Conservation (phyloP, 768 basidiomycete genomes). For the Tricholoma hemisulphureum region DNA sequence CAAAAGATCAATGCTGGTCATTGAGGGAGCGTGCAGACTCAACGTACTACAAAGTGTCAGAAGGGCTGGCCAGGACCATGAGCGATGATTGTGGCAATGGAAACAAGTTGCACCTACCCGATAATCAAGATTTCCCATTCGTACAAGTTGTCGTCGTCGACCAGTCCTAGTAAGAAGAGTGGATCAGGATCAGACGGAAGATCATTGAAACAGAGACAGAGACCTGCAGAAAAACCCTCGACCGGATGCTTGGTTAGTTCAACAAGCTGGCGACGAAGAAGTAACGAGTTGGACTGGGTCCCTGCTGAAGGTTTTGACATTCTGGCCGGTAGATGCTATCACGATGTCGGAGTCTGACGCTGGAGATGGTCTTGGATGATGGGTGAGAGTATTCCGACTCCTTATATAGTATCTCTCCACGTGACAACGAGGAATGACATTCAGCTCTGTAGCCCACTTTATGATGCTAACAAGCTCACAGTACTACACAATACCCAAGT, state of each 20-base stretch:
- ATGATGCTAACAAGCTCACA: no score
- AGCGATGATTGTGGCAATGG: slow-evolving; percentile 11
- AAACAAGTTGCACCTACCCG: slow-evolving; percentile 53
- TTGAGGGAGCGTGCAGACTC: background rate
- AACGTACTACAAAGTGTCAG: slow-evolving; percentile 88
- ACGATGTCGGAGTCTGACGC: slow-evolving; percentile 13
- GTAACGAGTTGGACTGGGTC: slow-evolving; percentile 49
- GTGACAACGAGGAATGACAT: slow-evolving; percentile 6
- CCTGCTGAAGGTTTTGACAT: slow-evolving; percentile 48
- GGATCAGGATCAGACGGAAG: slow-evolving; percentile 26
- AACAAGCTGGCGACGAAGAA: slow-evolving; percentile 73
- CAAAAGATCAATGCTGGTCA: background rate
- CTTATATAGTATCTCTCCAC: slow-evolving; percentile 12
- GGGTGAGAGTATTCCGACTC: slow-evolving; percentile 5
- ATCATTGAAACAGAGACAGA: slow-evolving; percentile 28
- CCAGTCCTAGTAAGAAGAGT: slow-evolving; percentile 59
- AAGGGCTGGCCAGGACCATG: slow-evolving; percentile 55
- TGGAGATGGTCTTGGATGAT: slow-evolving; percentile 3
- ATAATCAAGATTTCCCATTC: slow-evolving; percentile 98
- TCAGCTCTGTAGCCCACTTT: no score
- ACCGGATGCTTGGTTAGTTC: slow-evolving; percentile 93
- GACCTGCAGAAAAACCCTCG: slow-evolving; percentile 95
- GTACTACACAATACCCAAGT: no score
- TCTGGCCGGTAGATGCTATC: slow-evolving; percentile 9
- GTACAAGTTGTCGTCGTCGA: slow-evolving; percentile 90